phyloP scores from a whole-genome alignment of 441 rosid species.

The Jatropha multifida region DNA sequence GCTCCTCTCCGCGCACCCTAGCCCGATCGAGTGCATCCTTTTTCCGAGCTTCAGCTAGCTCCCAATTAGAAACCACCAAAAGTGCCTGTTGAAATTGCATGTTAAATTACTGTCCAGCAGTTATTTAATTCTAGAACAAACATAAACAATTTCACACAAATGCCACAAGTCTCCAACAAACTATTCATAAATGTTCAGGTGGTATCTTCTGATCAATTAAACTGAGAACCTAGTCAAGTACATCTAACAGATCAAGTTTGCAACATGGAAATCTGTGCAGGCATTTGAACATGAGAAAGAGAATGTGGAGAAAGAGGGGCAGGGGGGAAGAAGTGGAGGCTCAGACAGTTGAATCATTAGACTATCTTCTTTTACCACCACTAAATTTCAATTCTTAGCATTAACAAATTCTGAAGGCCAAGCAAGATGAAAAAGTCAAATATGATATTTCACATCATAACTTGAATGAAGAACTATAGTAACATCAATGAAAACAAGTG shows the following conservation, averaged over 20 bases:
- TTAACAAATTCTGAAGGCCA: background rate
- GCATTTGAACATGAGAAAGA: background rate
- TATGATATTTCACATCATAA: background rate
- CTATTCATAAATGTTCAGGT: background rate
- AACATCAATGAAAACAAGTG: background rate
- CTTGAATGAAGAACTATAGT: background rate
- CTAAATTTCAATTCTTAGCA: background rate
- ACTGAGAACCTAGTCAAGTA: background rate
- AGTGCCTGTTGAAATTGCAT: conserved; percentile 62
- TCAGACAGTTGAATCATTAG: background rate
- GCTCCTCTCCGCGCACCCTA: conserved; percentile 89
- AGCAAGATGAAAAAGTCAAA: background rate
- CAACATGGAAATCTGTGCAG: background rate
- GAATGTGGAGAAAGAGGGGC: background rate
- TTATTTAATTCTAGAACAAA: background rate
- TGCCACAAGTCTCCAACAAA: background rate
- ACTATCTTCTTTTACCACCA: background rate
- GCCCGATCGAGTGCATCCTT: conserved; percentile 91
- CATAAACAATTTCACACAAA: conserved; percentile 1
- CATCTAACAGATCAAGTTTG: background rate
- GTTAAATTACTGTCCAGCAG: conserved; percentile 11
- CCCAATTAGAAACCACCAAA: conserved; percentile 89
- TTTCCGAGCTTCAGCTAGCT: conserved; percentile 85
- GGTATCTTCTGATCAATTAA: background rate
- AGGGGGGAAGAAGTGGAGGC: background rate